Percentiles rank a stretch among this genome's conserved stretches.
Evolutionary conservation across 371 early-diverging fungal genomes (phyloP).

Genomic region (Nosema granulosis): DNA sequence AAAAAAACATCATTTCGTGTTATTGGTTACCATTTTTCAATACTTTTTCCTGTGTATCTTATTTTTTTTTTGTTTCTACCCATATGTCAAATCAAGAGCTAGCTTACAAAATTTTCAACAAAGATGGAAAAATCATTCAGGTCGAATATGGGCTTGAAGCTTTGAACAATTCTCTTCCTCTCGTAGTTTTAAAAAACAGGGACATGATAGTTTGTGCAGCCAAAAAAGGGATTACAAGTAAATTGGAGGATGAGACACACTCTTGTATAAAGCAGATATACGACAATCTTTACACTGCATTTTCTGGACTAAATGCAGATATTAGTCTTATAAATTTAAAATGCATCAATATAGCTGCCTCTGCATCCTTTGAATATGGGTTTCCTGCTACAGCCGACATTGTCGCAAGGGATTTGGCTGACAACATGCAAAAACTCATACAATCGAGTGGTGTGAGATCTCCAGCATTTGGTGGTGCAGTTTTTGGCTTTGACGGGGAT

Average conservation of each 20-base stretch:
- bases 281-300: constrained; percentile 37
- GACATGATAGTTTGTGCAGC: constrained; percentile 58
- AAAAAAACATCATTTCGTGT: too few relatives aligned
- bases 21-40: too few relatives aligned
- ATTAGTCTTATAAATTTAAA: constrained; percentile 47
- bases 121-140: constrained; percentile 64
- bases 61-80: constrained; percentile 14
- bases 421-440: constrained; percentile 59
- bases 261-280: constrained; percentile 48
- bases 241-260: constrained; percentile 53
- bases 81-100: constrained; percentile 47
- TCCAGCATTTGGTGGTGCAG: constrained; percentile 54
- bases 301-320: constrained; percentile 63
- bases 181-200: constrained; percentile 53
- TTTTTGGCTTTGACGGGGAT: constrained; percentile 63
- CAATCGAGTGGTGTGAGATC: constrained; percentile 58
- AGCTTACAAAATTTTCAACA: constrained; percentile 63
- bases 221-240: constrained; percentile 50
- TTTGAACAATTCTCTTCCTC: constrained; percentile 58
- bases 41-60: too few relatives aligned
- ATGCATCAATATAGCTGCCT: constrained; percentile 45
- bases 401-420: constrained; percentile 58
- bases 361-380: constrained; percentile 56
- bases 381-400: constrained; percentile 63
- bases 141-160: constrained; percentile 68